Conservation (phyloP, 352 stramenopile species). For the Pythium sukuiense region DNA sequence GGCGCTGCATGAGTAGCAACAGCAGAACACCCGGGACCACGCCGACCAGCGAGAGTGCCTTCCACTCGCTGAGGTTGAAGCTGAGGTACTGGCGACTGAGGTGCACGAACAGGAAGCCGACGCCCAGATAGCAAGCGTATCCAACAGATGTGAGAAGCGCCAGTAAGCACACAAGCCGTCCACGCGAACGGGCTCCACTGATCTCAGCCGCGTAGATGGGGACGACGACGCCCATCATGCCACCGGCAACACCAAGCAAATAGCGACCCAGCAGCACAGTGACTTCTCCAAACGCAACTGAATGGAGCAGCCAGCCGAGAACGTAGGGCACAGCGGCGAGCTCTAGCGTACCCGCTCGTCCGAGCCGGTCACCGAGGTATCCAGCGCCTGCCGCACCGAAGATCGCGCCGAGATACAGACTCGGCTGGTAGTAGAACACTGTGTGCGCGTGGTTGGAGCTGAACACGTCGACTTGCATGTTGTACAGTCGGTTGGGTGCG, state of each 20-base stretch:
- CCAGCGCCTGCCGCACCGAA: slow-evolving; percentile 56
- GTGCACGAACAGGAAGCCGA: slow-evolving; percentile 62
- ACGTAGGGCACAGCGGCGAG: slow-evolving; percentile 71
- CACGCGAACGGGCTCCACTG: slow-evolving; percentile 52
- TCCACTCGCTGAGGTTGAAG: slow-evolving; percentile 86
- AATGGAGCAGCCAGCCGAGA: slow-evolving; percentile 71
- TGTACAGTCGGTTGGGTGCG: slow-evolving; percentile 67
- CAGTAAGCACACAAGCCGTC: slow-evolving; percentile 52
- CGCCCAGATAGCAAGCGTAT: slow-evolving; percentile 45
- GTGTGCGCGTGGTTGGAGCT: slow-evolving; percentile 64
- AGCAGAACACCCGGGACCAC: slow-evolving; percentile 51
- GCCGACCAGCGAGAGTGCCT: slow-evolving; percentile 54
- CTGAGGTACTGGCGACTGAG: slow-evolving; percentile 64
- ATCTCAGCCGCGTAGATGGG: slow-evolving; percentile 78
- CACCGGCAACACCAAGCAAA: slow-evolving; percentile 49
- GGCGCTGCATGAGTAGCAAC: slow-evolving; percentile 60
- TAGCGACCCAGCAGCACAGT: slow-evolving; percentile 69
- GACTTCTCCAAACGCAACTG: slow-evolving; percentile 62
- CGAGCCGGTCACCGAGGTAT: slow-evolving; percentile 63
- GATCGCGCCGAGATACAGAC: slow-evolving; percentile 61
- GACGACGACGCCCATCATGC: slow-evolving; percentile 62
- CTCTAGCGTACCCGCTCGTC: slow-evolving; percentile 69
- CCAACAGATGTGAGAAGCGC: slow-evolving; percentile 41
- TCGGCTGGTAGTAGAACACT: slow-evolving; percentile 69
- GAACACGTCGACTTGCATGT: slow-evolving; percentile 86